These are phyloP conservation scores for Casuarina cunninghamiana DNA, from an alignment of 306 rosid species.

Conservation along the genomic window DNA sequence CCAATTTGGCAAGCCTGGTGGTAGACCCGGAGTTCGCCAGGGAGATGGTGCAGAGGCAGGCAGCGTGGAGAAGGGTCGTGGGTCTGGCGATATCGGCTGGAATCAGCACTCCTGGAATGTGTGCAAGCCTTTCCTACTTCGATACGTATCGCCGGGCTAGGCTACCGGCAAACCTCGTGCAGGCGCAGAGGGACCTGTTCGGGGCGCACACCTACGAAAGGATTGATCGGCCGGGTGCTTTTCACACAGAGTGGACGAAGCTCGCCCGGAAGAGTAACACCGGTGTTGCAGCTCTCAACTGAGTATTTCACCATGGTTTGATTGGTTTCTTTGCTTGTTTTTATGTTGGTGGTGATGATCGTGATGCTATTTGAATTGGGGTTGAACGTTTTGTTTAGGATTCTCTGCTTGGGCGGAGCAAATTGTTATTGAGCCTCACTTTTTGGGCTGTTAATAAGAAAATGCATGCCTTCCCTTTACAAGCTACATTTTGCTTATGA, in stretches of 20 bases:
- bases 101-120: conserved; percentile 95
- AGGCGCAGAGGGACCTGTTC: conserved; percentile 92
- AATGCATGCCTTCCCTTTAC: conserved; percentile 38
- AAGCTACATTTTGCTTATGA: not conserved
- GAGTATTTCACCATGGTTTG: conserved; percentile 29
- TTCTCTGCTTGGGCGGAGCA: conserved; percentile 38
- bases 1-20: conserved; percentile 72
- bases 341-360: conserved; percentile 5
- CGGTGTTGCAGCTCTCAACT: conserved; percentile 62
- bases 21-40: conserved; percentile 88
- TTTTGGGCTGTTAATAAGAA: conserved; percentile 47
- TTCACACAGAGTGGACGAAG: conserved; percentile 92
- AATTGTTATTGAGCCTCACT: conserved; percentile 34
- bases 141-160: conserved; percentile 83
- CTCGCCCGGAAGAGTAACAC: conserved; percentile 62
- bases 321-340: conserved; percentile 32
- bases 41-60: conserved; percentile 98
- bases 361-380: conserved; percentile 30
- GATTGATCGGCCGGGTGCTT: conserved; percentile 76
- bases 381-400: conserved; percentile 41
- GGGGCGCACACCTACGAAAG: conserved; percentile 97
- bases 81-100: conserved; percentile 83
- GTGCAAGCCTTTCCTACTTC: conserved; percentile 90
- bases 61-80: conserved; percentile 90
- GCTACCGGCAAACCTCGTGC: conserved; percentile 96